phyloP scores from a whole-genome alignment of 139 green algal species.

The Tetradesmus obliquus region DNA sequence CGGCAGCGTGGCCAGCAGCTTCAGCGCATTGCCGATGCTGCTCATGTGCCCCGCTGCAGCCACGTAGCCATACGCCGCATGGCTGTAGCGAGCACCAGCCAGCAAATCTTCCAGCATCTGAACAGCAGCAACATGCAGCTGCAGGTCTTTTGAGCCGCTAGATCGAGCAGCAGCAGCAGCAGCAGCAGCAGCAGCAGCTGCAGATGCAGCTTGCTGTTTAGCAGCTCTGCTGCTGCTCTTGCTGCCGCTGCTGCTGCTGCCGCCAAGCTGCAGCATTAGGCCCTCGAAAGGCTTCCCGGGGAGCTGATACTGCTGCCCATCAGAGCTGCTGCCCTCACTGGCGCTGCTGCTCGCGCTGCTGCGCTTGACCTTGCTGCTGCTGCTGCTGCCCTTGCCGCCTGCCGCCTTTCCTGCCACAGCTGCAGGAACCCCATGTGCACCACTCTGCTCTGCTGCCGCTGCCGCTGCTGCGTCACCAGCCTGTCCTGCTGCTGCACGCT shows the following conservation, averaged over 20 bases:
- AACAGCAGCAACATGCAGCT: slow-evolving; percentile 7
- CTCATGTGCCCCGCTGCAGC: slow-evolving; percentile 58
- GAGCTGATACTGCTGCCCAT: not conserved
- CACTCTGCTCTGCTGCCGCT: not conserved
- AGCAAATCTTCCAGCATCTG: slow-evolving; percentile 57
- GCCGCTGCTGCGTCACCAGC: not conserved
- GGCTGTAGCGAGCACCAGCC: slow-evolving; percentile 54
- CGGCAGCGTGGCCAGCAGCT: slow-evolving; percentile 54
- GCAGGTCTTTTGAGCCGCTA: not conserved
- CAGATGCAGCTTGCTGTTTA: not conserved
- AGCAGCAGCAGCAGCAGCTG: not conserved
- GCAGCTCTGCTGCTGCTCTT: not conserved
- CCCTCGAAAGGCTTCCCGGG: not conserved
- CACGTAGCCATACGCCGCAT: slow-evolving; percentile 71
- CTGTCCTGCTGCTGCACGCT: not conserved
- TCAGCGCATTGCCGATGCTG: slow-evolving; percentile 49
- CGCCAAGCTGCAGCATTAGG: slow-evolving; percentile 1
- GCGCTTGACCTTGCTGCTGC: not conserved
- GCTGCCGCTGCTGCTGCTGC: slow-evolving; percentile 24
- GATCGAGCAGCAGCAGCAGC: not conserved
- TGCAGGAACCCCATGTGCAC: not conserved
- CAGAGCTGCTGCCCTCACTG: not conserved
- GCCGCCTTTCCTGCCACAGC: not conserved
- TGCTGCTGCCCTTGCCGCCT: not conserved
- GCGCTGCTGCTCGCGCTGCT: not conserved